Percentiles rank a stretch among this genome's conserved stretches.
Evolutionary conservation across 768 basidiomycete species (phyloP).

Genomic region (Kwoniella sp.): DNA sequence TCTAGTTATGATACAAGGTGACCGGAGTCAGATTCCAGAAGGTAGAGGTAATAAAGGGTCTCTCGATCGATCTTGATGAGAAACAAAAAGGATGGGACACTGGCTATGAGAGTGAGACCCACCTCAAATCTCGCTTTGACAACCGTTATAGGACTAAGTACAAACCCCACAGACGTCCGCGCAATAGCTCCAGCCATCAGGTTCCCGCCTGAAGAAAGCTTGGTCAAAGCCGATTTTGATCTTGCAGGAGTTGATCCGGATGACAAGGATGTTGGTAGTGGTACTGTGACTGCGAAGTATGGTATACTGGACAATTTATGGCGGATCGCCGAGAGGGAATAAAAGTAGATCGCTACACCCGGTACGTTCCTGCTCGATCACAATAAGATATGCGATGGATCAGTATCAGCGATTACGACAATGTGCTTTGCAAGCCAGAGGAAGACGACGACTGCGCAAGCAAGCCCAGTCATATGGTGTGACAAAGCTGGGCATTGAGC

Average conservation of each 20-base stretch:
- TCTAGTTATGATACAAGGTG: too few species aligned
- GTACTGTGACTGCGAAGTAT: constrained; percentile 63
- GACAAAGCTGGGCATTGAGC: constrained; percentile 8
- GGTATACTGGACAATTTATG: constrained; percentile 70
- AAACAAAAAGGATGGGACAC: too few species aligned
- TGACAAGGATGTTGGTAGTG: constrained; percentile 2
- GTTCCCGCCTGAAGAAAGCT: constrained; percentile 73
- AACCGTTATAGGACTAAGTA: constrained; percentile 86
- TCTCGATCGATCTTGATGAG: too few species aligned
- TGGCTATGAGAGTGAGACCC: too few species aligned
- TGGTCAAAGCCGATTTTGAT: constrained; percentile 47
- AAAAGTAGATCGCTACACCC: constrained; percentile 90
- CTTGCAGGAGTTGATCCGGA: constrained; percentile 1
- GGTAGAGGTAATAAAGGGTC: too few species aligned
- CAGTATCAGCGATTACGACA: not conserved
- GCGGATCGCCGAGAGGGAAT: constrained; percentile 79
- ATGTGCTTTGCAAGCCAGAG: not conserved
- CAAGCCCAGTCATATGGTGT: too few species aligned
- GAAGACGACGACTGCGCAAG: too few species aligned
- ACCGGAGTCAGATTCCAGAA: too few species aligned
- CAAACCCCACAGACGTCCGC: constrained; percentile 75
- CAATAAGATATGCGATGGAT: not conserved
- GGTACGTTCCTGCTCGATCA: constrained; percentile 72
- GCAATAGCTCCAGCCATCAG: constrained; percentile 81
- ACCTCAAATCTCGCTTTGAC: constrained; percentile 92